Conservation (phyloP, 1,284 basidiomycete species). For the Lentinus polychrous region DNA sequence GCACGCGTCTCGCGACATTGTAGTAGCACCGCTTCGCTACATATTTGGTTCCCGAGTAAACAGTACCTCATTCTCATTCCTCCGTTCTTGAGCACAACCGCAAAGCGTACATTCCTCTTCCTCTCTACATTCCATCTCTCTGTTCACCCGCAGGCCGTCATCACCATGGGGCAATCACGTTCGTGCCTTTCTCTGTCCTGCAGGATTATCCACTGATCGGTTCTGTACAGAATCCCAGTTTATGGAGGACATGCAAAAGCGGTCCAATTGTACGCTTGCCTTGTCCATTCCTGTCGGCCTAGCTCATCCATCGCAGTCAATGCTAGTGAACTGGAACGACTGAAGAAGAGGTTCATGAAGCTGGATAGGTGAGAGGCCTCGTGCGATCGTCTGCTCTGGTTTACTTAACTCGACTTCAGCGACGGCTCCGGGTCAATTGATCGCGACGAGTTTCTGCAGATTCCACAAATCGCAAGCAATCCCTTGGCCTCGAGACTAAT, state of each 20-base stretch:
- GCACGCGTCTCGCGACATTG: too few relatives aligned
- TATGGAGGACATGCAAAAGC: constrained; percentile 90
- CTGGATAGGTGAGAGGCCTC: constrained; percentile 67
- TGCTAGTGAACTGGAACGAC: constrained; percentile 82
- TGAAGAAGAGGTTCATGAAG: constrained; percentile 99
- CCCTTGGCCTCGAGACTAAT: constrained; percentile 97
- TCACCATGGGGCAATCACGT: constrained; percentile 73
- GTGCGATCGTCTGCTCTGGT: not conserved
- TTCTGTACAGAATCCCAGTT: constrained; percentile 70
- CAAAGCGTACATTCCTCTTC: too few relatives aligned
- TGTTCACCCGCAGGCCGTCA: not conserved
- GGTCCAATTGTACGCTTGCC: constrained; percentile 76
- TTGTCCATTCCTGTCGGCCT: not conserved
- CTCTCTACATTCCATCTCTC: not conserved
- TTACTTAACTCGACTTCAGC: constrained; percentile 29
- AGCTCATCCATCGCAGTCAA: constrained; percentile 59
- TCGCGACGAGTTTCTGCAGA: constrained; percentile 97
- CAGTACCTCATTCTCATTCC: too few relatives aligned
- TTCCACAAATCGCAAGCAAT: constrained; percentile 98
- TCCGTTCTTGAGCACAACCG: too few relatives aligned
- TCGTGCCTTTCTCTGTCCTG: constrained; percentile 22
- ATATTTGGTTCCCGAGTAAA: too few relatives aligned
- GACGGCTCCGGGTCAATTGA: constrained; percentile 98
- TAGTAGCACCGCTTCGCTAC: too few relatives aligned
- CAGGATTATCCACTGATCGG: constrained; percentile 4